Percentiles rank a stretch among this genome's conserved stretches.
These are phyloP conservation scores for Sextonia rubra DNA, from an alignment of 164 flowering plant species.

Conservation along the genomic window DNA sequence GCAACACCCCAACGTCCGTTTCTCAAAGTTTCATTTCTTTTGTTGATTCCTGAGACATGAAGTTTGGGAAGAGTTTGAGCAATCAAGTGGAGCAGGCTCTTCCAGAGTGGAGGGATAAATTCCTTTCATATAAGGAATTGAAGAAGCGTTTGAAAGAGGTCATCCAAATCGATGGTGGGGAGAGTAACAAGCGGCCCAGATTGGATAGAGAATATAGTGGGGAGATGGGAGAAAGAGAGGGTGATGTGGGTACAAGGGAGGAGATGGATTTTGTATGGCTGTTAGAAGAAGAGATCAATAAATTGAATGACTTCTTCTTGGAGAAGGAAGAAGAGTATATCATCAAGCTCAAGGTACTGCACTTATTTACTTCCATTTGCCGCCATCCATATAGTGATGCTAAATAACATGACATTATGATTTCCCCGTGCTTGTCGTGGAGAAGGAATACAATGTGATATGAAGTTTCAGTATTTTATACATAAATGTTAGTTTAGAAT, in stretches of 20 bases:
- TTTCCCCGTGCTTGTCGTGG: too few relatives aligned
- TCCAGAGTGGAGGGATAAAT: conserved; percentile 92
- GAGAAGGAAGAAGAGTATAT: conserved; percentile 90
- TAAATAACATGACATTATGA: too few relatives aligned
- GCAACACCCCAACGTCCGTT: neutral
- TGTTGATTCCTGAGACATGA: conserved; percentile 34
- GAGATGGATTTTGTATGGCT: conserved; percentile 59
- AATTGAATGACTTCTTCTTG: conserved; percentile 72
- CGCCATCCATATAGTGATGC: too few relatives aligned
- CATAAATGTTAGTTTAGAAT: too few relatives aligned
- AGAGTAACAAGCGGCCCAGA: conserved; percentile 33
- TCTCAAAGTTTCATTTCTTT: neutral
- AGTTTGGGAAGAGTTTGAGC: conserved; percentile 86
- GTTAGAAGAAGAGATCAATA: conserved; percentile 78
- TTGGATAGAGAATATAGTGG: conserved; percentile 5
- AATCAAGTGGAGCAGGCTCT: conserved; percentile 78
- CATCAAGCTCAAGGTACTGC: conserved; percentile 68
- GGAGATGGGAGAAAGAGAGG: conserved; percentile 20
- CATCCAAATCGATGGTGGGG: conserved; percentile 35
- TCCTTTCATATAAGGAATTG: conserved; percentile 78
- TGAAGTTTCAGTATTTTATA: too few relatives aligned
- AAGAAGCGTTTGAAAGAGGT: conserved; percentile 67
- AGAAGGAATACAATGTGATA: too few relatives aligned
- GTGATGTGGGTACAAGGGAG: conserved; percentile 37
- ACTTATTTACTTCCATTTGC: too few relatives aligned